These are phyloP conservation scores for Helicostylum pulchrum DNA, from an alignment of 192 early-diverging fungal genomes.

Conservation along the genomic window DNA sequence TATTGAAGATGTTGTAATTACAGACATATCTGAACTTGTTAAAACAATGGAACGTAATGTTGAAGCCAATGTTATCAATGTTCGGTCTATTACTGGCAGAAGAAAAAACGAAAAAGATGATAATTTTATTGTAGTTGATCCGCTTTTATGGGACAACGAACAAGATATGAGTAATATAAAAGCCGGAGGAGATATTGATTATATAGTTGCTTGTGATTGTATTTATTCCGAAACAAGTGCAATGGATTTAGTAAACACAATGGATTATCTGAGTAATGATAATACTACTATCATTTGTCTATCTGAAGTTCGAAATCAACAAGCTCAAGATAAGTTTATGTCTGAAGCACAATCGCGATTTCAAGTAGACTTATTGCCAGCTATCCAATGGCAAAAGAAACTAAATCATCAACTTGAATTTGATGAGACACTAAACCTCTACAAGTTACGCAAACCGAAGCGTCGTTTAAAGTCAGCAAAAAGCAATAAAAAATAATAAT, in stretches of 20 bases:
- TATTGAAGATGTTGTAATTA: conserved; percentile 29
- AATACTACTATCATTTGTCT: conserved; percentile 35
- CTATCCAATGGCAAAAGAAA: conserved; percentile 32
- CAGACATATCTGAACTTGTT: conserved; percentile 36
- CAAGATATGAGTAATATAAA: conserved; percentile 21
- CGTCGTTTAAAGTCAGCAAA: neutral
- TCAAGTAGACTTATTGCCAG: conserved; percentile 32
- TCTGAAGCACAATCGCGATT: conserved; percentile 31
- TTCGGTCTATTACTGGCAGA: conserved; percentile 26
- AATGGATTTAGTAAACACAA: conserved; percentile 34
- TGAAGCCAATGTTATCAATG: conserved; percentile 21
- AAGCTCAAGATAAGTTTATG: conserved; percentile 39
- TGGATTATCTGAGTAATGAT: conserved; percentile 20
- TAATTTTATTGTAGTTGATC: conserved; percentile 23
- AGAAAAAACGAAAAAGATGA: conserved; percentile 5
- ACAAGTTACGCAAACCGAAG: conserved; percentile 19
- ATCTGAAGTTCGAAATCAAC: conserved; percentile 38
- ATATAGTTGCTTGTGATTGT: conserved; percentile 39
- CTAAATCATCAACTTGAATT: conserved; percentile 28
- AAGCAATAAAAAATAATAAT: neutral
- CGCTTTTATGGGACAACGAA: conserved; percentile 34
- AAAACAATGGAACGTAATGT: conserved; percentile 34
- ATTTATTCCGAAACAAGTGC: conserved; percentile 45
- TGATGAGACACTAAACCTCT: conserved; percentile 37
- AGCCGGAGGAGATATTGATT: conserved; percentile 24